Conservation (phyloP, 257 asterid genomes). For the Solanum neorickii region DNA sequence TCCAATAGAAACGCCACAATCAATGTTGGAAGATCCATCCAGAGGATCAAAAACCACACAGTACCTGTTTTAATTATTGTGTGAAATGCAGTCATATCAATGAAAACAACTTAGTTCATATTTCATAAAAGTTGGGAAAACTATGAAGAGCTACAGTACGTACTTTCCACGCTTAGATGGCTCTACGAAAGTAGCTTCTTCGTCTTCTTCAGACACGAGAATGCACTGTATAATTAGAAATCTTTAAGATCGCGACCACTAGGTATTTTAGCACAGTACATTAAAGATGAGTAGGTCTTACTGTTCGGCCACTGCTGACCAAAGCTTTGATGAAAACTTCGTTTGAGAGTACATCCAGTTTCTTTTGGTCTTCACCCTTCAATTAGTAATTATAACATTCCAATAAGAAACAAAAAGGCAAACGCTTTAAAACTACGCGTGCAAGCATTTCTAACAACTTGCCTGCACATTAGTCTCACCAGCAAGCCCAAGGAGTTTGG, state of each 20-base stretch:
- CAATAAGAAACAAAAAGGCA: neutral
- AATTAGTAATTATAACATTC: neutral
- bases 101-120: neutral
- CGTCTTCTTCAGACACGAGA: constrained; percentile 97
- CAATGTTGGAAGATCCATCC: constrained; percentile 98
- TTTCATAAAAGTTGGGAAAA: neutral
- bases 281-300: constrained; percentile 22
- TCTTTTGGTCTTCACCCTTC: constrained; percentile 94
- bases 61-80: constrained; percentile 36
- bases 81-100: neutral
- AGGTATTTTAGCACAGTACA: neutral
- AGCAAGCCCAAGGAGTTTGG: constrained; percentile 93
- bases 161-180: constrained; percentile 75
- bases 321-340: constrained; percentile 88
- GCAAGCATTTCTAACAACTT: constrained; percentile 3
- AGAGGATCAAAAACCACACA: constrained; percentile 94
- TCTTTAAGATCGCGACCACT: neutral
- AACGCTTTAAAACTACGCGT: neutral
- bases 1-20: constrained; percentile 96
- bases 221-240: constrained; percentile 43
- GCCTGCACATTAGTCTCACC: constrained; percentile 99
- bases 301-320: constrained; percentile 94
- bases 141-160: constrained; percentile 4
- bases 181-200: constrained; percentile 81
- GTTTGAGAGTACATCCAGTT: constrained; percentile 87